Evolutionary conservation across 306 rosid genomes (phyloP).

Genomic region (Rubus idaeus): DNA sequence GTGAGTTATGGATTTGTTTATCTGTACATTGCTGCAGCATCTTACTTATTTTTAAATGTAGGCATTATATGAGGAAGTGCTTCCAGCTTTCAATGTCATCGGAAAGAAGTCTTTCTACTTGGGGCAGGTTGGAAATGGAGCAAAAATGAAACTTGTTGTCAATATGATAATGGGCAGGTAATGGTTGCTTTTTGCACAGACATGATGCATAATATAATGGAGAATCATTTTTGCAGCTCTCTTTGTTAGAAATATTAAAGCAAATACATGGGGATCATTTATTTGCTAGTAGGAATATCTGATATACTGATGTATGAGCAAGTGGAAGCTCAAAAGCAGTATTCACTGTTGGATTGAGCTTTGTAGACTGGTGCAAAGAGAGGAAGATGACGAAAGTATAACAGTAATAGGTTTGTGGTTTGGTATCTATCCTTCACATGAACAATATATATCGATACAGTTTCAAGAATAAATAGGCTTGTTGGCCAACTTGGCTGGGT

Average conservation of each 20-base stretch:
- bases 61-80: conserved; percentile 63
- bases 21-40: conserved; percentile 4
- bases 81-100: conserved; percentile 65
- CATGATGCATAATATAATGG: conserved; percentile 6
- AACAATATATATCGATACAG: not conserved
- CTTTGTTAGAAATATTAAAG: not conserved
- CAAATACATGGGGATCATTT: not conserved
- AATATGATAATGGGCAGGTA: conserved; percentile 99
- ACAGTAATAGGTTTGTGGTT: not conserved
- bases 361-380: not conserved
- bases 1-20: not conserved
- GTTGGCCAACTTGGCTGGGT: not conserved
- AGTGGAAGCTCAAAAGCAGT: not conserved
- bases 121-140: conserved; percentile 94
- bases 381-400: not conserved
- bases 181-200: conserved; percentile 4
- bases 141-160: conserved; percentile 93
- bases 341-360: not conserved
- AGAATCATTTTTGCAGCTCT: not conserved
- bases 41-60: conserved; percentile 35
- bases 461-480: not conserved
- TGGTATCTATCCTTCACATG: not conserved
- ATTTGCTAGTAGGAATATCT: not conserved
- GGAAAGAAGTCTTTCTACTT: conserved; percentile 86
- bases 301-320: not conserved